phyloP scores from a whole-genome alignment of 164 flowering plant genomes.

The Chimonanthus praecox region DNA sequence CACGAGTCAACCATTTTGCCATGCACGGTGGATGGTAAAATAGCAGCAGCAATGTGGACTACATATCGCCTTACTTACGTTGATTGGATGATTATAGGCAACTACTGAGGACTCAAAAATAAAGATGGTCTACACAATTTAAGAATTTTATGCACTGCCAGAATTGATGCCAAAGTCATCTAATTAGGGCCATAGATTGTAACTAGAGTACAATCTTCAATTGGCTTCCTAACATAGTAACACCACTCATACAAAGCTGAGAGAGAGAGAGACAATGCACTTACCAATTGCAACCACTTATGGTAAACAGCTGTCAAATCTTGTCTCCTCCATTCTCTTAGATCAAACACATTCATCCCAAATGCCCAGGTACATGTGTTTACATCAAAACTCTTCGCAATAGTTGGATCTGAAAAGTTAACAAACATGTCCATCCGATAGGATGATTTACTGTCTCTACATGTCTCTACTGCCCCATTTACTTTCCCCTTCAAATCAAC shows the following conservation, averaged over 20 bases:
- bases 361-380: conserved; percentile 93
- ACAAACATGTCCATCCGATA: conserved; percentile 56
- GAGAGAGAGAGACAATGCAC: conserved; percentile 5
- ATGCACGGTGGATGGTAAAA: background rate
- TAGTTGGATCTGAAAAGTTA: conserved; percentile 66
- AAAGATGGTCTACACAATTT: background rate
- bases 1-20: background rate
- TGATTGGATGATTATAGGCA: background rate
- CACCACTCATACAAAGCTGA: background rate
- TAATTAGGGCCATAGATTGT: too few species aligned
- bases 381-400: conserved; percentile 48
- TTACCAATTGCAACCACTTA: conserved; percentile 66
- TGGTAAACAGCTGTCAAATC: conserved; percentile 55
- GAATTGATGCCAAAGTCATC: too few species aligned
- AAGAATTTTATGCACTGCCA: too few species aligned
- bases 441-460: conserved; percentile 43
- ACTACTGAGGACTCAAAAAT: background rate
- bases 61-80: background rate
- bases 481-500: conserved; percentile 76
- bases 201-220: too few species aligned
- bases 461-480: conserved; percentile 80
- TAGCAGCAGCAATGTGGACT: background rate
- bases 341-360: conserved; percentile 94
- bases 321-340: conserved; percentile 64
- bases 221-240: background rate